Evolutionary conservation across 2,329 filamentous ascomycete species (phyloP).

Genomic region (Aspergillus sp.): DNA sequence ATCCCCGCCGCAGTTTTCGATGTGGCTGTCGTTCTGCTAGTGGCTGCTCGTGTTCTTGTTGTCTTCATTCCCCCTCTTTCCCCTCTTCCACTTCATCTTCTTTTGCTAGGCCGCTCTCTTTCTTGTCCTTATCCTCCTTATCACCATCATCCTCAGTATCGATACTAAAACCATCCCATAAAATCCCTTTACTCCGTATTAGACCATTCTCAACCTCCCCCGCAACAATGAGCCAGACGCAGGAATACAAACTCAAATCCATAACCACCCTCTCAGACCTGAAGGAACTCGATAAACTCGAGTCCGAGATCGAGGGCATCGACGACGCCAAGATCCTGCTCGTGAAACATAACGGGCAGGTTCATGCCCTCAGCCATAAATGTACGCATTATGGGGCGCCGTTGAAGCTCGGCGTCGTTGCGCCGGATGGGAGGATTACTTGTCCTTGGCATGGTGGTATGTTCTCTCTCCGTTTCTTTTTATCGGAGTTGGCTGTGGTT

Average conservation of each 20-base stretch:
- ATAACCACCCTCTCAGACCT: slow-evolving; percentile 68
- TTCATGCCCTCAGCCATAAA: slow-evolving; percentile 77
- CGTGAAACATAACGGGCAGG: slow-evolving; percentile 71
- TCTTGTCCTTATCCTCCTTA: neutral
- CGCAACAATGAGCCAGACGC: slow-evolving; percentile 35
- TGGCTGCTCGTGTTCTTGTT: slow-evolving; percentile 24
- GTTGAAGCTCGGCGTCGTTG: slow-evolving; percentile 79
- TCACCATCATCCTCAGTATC: neutral
- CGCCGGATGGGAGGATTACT: slow-evolving; percentile 76
- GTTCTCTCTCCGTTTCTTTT: slow-evolving; percentile 20
- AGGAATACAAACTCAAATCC: slow-evolving; percentile 64
- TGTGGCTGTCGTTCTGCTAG: slow-evolving; percentile 23
- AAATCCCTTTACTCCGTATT: slow-evolving; percentile 4
- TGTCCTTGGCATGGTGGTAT: slow-evolving; percentile 96
- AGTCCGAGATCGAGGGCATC: slow-evolving; percentile 87
- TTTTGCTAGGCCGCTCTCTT: neutral
- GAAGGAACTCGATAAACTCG: slow-evolving; percentile 77
- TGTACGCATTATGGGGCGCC: slow-evolving; percentile 94
- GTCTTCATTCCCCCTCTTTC: slow-evolving; percentile 18
- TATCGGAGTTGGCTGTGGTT: too few species aligned
- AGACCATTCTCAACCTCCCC: neutral
- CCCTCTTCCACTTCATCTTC: neutral
- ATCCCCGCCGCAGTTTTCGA: neutral
- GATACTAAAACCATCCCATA: neutral
- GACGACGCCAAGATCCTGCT: slow-evolving; percentile 83